These are phyloP conservation scores for Penicillium silybi DNA, from an alignment of 495 filamentous ascomycete species.

Conservation along the genomic window DNA sequence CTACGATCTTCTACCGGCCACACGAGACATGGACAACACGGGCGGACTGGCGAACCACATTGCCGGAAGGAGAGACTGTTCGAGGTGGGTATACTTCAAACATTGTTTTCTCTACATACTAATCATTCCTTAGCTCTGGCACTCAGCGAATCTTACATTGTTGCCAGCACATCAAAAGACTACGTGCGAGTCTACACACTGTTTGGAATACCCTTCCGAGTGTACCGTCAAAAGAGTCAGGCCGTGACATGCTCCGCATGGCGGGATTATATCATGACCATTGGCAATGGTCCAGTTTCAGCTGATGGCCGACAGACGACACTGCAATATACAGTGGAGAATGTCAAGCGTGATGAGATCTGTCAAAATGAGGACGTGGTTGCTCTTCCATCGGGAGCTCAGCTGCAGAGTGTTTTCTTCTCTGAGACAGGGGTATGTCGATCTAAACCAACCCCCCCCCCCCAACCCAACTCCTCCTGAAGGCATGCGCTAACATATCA, in stretches of 20 bases:
- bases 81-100: conserved; percentile 37
- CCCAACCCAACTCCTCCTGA: neutral
- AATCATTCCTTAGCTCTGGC: conserved; percentile 61
- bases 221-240: conserved; percentile 89
- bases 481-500: neutral
- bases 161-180: conserved; percentile 75
- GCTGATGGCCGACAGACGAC: conserved; percentile 65
- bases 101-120: neutral
- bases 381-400: conserved; percentile 67
- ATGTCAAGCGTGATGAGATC: conserved; percentile 88
- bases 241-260: conserved; percentile 89
- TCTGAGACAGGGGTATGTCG: conserved; percentile 72
- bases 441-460: too few relatives aligned
- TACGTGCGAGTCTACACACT: conserved; percentile 92
- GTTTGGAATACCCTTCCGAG: conserved; percentile 81
- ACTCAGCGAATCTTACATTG: conserved; percentile 86
- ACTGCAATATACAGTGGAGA: conserved; percentile 84
- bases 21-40: conserved; percentile 95
- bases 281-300: conserved; percentile 85
- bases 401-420: conserved; percentile 81
- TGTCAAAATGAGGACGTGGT: conserved; percentile 90
- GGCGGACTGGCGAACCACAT: conserved; percentile 80
- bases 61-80: conserved; percentile 78
- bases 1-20: conserved; percentile 91
- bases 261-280: conserved; percentile 88